Conservation (phyloP, 768 basidiomycete species). For the Boletus vinaceobasis region DNA sequence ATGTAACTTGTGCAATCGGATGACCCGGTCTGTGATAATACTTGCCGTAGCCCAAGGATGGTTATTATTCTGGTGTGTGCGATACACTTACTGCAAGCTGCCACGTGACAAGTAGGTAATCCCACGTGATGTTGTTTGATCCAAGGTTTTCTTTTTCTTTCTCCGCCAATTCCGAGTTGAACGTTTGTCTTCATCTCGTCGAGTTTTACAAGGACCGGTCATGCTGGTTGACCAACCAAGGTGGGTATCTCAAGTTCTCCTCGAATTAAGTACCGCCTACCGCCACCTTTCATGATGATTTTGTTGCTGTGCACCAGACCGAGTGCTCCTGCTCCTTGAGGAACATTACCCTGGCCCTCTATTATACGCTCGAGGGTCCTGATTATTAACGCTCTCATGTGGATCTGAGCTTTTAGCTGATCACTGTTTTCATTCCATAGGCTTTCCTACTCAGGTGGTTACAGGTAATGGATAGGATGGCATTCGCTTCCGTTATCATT, state of each 20-base stretch:
- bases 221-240: neutral
- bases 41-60: neutral
- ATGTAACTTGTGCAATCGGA: constrained; percentile 10
- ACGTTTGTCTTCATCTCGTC: neutral
- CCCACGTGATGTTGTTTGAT: neutral
- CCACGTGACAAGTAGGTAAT: neutral
- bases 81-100: neutral
- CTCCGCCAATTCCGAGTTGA: neutral
- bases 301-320: constrained; percentile 37
- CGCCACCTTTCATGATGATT: constrained; percentile 25
- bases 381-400: constrained; percentile 8
- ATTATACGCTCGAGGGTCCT: constrained; percentile 36
- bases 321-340: constrained; percentile 33
- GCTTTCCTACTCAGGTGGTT: neutral
- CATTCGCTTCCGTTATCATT: neutral
- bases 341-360: constrained; percentile 30
- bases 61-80: neutral
- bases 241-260: neutral
- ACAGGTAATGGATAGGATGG: neutral
- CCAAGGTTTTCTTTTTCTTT: neutral
- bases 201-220: neutral
- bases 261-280: neutral
- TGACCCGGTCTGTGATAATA: neutral
- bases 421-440: neutral
- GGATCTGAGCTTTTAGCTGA: constrained; percentile 1